phyloP scores from a whole-genome alignment of 345 rosid species.

The Ceriops zippeliana region DNA sequence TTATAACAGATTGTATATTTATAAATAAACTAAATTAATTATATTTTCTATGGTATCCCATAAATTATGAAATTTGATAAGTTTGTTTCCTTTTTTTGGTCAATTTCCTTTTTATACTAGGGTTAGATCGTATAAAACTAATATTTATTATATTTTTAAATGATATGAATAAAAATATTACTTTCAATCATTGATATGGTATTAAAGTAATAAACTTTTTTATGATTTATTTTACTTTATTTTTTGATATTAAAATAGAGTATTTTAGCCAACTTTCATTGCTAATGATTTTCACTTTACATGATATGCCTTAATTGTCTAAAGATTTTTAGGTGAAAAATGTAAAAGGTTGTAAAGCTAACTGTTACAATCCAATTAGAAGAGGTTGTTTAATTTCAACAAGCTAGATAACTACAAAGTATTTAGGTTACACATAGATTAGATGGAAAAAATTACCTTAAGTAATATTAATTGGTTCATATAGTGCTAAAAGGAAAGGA shows the following conservation, averaged over 20 bases:
- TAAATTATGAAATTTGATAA: neutral
- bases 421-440: too few species aligned
- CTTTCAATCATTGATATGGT: neutral
- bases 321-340: neutral
- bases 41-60: neutral
- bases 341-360: too few species aligned
- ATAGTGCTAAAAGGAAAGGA: neutral
- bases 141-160: neutral
- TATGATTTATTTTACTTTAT: neutral
- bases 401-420: too few species aligned
- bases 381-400: too few species aligned
- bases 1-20: neutral
- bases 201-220: neutral
- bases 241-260: neutral
- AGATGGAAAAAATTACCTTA: too few species aligned
- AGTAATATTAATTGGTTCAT: neutral
- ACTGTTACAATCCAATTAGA: too few species aligned
- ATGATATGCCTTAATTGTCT: neutral
- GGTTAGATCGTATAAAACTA: neutral
- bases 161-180: neutral
- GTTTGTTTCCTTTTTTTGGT: neutral
- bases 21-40: neutral
- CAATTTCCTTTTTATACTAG: neutral
- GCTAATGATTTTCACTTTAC: neutral
- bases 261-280: neutral